Percentiles rank a stretch among this genome's conserved stretches.
phyloP scores from a whole-genome alignment of 106 monocot species.

The Dendrobium officinale region DNA sequence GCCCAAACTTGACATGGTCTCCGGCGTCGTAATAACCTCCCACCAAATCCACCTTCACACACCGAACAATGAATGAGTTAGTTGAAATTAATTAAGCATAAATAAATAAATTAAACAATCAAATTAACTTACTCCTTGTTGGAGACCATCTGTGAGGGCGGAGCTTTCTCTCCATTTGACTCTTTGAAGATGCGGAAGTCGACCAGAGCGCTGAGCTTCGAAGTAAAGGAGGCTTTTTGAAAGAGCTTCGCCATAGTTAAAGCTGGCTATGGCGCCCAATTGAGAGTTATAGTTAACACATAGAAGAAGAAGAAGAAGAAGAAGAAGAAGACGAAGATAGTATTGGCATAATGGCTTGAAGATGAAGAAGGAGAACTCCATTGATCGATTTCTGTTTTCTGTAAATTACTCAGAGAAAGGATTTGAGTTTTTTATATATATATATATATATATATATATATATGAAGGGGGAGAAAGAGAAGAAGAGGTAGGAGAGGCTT shows the following conservation, averaged over 20 bases:
- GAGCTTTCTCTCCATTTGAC: constrained; percentile 16
- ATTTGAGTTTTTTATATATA: no score
- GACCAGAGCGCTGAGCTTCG: constrained; percentile 27
- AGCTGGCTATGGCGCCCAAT: background rate
- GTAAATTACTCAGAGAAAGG: no score
- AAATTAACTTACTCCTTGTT: constrained; percentile 13
- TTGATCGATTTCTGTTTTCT: no score
- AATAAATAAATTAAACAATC: background rate
- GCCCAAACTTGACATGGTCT: constrained; percentile 21
- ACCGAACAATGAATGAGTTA: background rate
- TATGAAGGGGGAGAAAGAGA: no score
- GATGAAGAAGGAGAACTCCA: no score
- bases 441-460: no score
- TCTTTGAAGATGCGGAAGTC: constrained; percentile 17
- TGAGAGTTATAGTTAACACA: no score
- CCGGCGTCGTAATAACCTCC: constrained; percentile 23
- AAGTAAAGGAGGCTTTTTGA: constrained; percentile 24
- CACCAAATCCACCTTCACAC: constrained; percentile 16
- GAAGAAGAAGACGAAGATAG: no score
- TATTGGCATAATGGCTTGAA: no score
- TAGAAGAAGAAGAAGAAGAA: no score
- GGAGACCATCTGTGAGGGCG: constrained; percentile 22
- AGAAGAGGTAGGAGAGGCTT: no score
- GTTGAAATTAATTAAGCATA: background rate
- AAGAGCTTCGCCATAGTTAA: constrained; percentile 16